These are phyloP conservation scores for Pharnaceum exiguum DNA, from an alignment of 148 eudicot species.

Conservation along the genomic window DNA sequence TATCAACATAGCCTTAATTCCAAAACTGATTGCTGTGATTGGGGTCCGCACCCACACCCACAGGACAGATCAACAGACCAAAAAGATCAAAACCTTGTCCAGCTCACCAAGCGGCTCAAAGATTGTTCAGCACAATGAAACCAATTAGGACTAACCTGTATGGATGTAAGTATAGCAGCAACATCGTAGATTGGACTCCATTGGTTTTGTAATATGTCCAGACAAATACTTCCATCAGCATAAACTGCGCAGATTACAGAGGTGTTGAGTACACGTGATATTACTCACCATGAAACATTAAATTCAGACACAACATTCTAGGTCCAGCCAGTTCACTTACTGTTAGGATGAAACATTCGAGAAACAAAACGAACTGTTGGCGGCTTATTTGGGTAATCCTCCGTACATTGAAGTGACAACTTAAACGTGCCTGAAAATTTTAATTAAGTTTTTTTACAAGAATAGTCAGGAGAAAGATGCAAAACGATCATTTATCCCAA, in stretches of 20 bases:
- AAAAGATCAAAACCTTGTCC: background rate
- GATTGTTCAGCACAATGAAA: background rate
- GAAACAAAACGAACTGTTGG: constrained; percentile 65
- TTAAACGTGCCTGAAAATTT: constrained; percentile 49
- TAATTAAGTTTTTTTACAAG: background rate
- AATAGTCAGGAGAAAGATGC: background rate
- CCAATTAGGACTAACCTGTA: constrained; percentile 36
- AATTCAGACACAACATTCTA: background rate
- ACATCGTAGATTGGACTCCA: constrained; percentile 75
- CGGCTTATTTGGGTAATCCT: constrained; percentile 70
- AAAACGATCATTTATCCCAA: background rate
- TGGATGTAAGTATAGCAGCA: constrained; percentile 63
- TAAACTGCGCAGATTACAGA: constrained; percentile 34
- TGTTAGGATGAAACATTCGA: constrained; percentile 67
- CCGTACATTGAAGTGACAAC: constrained; percentile 52
- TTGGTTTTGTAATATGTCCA: constrained; percentile 64
- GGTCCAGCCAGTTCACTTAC: constrained; percentile 42
- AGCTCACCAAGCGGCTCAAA: background rate
- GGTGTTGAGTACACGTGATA: background rate
- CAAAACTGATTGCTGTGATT: no score
- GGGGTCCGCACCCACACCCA: background rate
- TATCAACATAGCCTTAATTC: no score
- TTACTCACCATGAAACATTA: background rate
- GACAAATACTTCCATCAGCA: constrained; percentile 69
- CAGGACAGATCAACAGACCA: background rate